Conservation (phyloP, 768 basidiomycete species). For the Rubroboletus pulcherrimus region DNA sequence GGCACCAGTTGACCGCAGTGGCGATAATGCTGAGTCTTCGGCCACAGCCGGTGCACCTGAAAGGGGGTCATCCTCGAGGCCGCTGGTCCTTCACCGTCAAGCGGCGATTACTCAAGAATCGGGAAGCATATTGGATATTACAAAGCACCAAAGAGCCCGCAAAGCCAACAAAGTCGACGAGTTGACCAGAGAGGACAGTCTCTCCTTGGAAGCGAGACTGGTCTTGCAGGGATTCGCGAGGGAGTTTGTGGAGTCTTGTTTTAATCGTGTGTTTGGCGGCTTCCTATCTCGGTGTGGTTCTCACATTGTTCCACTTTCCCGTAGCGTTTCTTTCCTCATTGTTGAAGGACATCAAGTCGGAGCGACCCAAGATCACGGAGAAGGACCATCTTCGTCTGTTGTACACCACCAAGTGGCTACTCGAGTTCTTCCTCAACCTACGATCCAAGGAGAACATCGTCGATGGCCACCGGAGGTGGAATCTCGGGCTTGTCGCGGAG, state of each 20-base stretch:
- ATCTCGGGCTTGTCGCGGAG: constrained; percentile 74
- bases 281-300: constrained; percentile 13
- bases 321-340: constrained; percentile 85
- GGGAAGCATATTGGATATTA: constrained; percentile 66
- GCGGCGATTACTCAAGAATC: constrained; percentile 70
- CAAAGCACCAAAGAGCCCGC: constrained; percentile 56
- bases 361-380: constrained; percentile 89
- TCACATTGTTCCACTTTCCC: constrained; percentile 11
- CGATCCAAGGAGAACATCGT: constrained; percentile 37
- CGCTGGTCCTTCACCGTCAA: constrained; percentile 83
- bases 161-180: constrained; percentile 65
- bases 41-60: constrained; percentile 18
- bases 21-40: constrained; percentile 23
- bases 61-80: constrained; percentile 36
- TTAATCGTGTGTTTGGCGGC: constrained; percentile 67
- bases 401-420: constrained; percentile 85
- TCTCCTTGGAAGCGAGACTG: constrained; percentile 59
- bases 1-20: constrained; percentile 14
- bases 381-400: constrained; percentile 90
- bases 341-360: constrained; percentile 90
- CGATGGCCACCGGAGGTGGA: constrained; percentile 41
- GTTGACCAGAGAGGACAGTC: constrained; percentile 61
- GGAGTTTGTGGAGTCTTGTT: constrained; percentile 76
- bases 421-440: constrained; percentile 77
- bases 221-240: constrained; percentile 66